phyloP scores from a whole-genome alignment of 2,329 filamentous ascomycete species.

The Torrubiella hemipterigena region DNA sequence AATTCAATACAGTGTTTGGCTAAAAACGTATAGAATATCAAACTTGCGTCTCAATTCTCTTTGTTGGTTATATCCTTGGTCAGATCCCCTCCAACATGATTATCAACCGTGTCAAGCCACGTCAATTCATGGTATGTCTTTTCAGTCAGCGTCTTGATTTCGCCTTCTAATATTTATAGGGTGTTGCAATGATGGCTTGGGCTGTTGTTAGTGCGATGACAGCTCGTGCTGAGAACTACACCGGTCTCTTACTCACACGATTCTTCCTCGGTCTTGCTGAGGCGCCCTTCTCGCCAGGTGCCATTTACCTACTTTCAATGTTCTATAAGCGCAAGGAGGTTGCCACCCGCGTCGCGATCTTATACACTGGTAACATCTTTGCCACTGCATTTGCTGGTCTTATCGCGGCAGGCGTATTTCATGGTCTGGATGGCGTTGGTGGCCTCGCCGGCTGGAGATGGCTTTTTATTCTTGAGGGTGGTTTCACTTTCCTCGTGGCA shows the following conservation, averaged over 20 bases:
- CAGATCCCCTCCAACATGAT: slow-evolving; percentile 22
- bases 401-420: slow-evolving; percentile 47
- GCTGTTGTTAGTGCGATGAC: slow-evolving; percentile 33
- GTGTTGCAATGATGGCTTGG: slow-evolving; percentile 33
- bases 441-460: slow-evolving; percentile 52
- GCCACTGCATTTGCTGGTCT: slow-evolving; percentile 56
- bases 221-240: slow-evolving; percentile 34
- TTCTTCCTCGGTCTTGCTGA: slow-evolving; percentile 32
- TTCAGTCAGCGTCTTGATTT: slow-evolving; percentile 28
- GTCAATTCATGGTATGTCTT: slow-evolving; percentile 20
- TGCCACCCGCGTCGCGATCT: slow-evolving; percentile 47
- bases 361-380: slow-evolving; percentile 48
- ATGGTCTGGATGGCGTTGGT: slow-evolving; percentile 20
- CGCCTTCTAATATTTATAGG: slow-evolving; percentile 10
- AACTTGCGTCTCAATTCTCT: slow-evolving; percentile 14
- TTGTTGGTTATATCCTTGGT: slow-evolving; percentile 12
- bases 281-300: slow-evolving; percentile 39
- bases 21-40: slow-evolving; percentile 8
- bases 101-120: slow-evolving; percentile 21
- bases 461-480: slow-evolving; percentile 55
- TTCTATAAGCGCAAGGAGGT: slow-evolving; percentile 56
- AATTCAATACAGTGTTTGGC: background rate
- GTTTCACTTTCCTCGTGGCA: slow-evolving; percentile 16
- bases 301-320: slow-evolving; percentile 30
- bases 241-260: slow-evolving; percentile 33